These are phyloP conservation scores for Rhizophagus prolifer DNA, from an alignment of 192 early-diverging fungal species.

Conservation along the genomic window DNA sequence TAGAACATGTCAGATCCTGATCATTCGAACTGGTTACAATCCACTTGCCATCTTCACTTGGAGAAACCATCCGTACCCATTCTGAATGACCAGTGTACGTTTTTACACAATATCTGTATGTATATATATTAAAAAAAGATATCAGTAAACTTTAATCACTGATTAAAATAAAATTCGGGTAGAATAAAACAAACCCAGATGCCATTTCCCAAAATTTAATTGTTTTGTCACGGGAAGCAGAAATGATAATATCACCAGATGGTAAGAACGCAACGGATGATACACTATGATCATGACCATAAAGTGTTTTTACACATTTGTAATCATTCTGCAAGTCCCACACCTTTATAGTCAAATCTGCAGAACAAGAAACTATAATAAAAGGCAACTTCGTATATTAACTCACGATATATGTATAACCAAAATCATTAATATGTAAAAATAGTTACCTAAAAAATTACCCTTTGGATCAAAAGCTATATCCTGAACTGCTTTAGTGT, in stretches of 20 bases:
- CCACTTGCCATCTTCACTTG: conserved; percentile 67
- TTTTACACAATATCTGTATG: conserved; percentile 71
- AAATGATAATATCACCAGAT: conserved; percentile 77
- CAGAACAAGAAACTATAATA: conserved; percentile 79
- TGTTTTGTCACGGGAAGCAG: conserved; percentile 89
- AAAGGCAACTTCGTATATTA: not conserved
- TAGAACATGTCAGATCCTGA: conserved; percentile 47
- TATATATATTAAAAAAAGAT: conserved; percentile 11
- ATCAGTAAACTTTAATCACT: not conserved
- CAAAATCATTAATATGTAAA: not conserved
- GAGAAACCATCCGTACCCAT: conserved; percentile 82
- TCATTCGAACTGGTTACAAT: conserved; percentile 83
- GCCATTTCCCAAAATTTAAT: conserved; percentile 88
- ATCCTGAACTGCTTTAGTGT: conserved; percentile 94
- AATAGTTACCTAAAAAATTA: conserved; percentile 63
- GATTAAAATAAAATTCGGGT: not conserved
- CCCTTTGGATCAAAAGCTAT: conserved; percentile 84
- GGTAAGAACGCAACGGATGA: conserved; percentile 76
- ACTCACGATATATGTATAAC: not conserved
- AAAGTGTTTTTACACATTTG: conserved; percentile 78
- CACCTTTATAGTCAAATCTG: conserved; percentile 87
- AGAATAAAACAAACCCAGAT: conserved; percentile 59
- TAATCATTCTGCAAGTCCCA: conserved; percentile 88
- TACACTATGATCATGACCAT: conserved; percentile 93
- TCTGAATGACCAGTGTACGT: conserved; percentile 81